Percentiles rank a stretch among this genome's conserved stretches.
Evolutionary conservation across 192 early-diverging fungal genomes (phyloP).

Genomic region (Umbelopsis vinacea): DNA sequence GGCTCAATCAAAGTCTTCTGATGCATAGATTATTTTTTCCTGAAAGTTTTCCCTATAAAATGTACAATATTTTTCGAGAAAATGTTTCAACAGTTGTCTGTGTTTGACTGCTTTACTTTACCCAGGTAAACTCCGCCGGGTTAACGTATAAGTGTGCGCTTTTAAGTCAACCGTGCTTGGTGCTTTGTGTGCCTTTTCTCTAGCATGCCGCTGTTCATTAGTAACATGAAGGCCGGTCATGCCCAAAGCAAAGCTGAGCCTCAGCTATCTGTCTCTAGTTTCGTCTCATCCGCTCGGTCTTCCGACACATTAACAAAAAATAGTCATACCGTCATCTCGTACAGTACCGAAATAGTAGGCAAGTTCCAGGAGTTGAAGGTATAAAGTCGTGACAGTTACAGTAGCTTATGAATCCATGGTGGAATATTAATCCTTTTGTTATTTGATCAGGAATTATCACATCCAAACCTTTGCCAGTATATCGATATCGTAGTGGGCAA

Average conservation of each 20-base stretch:
- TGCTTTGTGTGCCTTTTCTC: background rate
- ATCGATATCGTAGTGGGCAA: slow-evolving; percentile 67
- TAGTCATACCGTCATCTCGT: slow-evolving; percentile 40
- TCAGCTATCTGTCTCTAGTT: slow-evolving; percentile 28
- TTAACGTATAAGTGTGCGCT: too few relatives aligned
- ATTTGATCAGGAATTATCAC: slow-evolving; percentile 49
- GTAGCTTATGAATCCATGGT: background rate
- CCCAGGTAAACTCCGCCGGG: background rate
- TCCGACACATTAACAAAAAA: slow-evolving; percentile 36
- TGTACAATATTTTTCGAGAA: slow-evolving; percentile 7
- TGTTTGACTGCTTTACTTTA: too few relatives aligned
- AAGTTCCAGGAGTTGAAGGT: slow-evolving; percentile 53
- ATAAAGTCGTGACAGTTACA: background rate
- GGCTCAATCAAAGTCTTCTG: background rate
- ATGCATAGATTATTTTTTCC: background rate
- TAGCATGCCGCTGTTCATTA: slow-evolving; percentile 40
- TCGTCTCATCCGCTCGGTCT: slow-evolving; percentile 34
- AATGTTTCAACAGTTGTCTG: background rate
- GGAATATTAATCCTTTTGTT: background rate
- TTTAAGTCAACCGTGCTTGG: too few relatives aligned
- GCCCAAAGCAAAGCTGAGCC: background rate
- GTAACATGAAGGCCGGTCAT: slow-evolving; percentile 17
- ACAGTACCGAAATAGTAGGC: slow-evolving; percentile 54
- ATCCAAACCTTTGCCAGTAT: slow-evolving; percentile 68
- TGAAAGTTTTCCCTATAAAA: background rate